Percentiles rank a stretch among this genome's conserved stretches.
These are phyloP conservation scores for Nicotiana sylvestris DNA, from an alignment of 257 asterid genomes.

Conservation along the genomic window DNA sequence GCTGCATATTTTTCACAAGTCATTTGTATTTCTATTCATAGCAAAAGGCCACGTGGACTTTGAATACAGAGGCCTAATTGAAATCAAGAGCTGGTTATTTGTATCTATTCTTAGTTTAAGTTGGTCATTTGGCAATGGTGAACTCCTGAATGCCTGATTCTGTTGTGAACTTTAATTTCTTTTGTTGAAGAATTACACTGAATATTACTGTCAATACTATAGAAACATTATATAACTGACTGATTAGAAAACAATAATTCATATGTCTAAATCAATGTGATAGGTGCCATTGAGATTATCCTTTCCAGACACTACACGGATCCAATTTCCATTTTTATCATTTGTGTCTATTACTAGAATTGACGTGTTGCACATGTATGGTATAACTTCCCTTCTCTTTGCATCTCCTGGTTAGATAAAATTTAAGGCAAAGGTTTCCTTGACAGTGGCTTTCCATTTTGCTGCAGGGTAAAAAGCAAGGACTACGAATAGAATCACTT, in stretches of 20 bases:
- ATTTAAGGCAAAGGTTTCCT: neutral
- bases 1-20: too few species aligned
- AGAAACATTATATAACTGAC: too few species aligned
- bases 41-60: too few species aligned
- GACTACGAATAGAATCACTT: constrained; percentile 61
- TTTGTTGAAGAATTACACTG: neutral
- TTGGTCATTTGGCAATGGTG: too few species aligned
- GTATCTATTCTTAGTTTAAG: too few species aligned
- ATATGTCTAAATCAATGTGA: neutral
- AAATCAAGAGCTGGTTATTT: too few species aligned
- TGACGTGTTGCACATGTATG: neutral
- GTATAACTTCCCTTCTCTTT: neutral
- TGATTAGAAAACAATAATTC: neutral
- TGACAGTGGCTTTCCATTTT: constrained; percentile 6
- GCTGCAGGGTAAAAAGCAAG: constrained; percentile 90
- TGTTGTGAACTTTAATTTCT: too few species aligned
- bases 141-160: too few species aligned
- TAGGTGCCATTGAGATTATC: neutral
- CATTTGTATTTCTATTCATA: too few species aligned
- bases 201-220: neutral
- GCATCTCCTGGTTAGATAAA: neutral
- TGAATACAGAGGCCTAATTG: too few species aligned
- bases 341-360: neutral
- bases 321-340: neutral
- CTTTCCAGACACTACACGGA: neutral